phyloP scores from a whole-genome alignment of 306 rosid genomes.

The Trifolium dubium region DNA sequence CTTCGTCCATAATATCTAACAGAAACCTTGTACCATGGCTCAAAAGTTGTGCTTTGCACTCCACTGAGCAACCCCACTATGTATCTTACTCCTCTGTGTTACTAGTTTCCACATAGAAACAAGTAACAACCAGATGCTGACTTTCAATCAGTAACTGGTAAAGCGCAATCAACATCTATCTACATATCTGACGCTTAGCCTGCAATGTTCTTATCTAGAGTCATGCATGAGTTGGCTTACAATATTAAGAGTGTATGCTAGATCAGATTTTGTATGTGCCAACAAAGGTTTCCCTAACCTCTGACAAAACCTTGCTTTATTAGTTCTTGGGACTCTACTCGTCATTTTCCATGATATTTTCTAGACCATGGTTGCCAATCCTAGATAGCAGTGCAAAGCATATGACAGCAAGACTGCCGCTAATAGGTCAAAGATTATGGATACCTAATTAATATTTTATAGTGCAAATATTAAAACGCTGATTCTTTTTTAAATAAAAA shows the following conservation, averaged over 20 bases:
- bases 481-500: neutral
- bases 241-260: constrained; percentile 6
- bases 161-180: neutral
- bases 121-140: neutral
- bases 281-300: constrained; percentile 5
- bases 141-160: neutral
- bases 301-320: neutral
- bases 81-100: neutral
- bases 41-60: neutral
- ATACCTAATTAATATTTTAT: neutral
- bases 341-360: neutral
- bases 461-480: neutral
- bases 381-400: neutral
- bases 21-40: constrained; percentile 1
- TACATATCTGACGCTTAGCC: neutral
- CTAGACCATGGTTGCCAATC: constrained; percentile 5
- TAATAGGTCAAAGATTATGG: neutral
- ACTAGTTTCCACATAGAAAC: neutral
- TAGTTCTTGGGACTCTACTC: neutral
- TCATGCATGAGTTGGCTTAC: neutral
- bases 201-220: neutral
- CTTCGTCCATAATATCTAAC: neutral
- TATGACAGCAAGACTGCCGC: constrained; percentile 2
- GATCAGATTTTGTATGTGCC: neutral
- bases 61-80: neutral